A percentile compares a stretch with the other conserved stretches of the same genome.
These are phyloP conservation scores for Priceomyces medius DNA, from an alignment of 805 yeast species.

Conservation along the genomic window DNA sequence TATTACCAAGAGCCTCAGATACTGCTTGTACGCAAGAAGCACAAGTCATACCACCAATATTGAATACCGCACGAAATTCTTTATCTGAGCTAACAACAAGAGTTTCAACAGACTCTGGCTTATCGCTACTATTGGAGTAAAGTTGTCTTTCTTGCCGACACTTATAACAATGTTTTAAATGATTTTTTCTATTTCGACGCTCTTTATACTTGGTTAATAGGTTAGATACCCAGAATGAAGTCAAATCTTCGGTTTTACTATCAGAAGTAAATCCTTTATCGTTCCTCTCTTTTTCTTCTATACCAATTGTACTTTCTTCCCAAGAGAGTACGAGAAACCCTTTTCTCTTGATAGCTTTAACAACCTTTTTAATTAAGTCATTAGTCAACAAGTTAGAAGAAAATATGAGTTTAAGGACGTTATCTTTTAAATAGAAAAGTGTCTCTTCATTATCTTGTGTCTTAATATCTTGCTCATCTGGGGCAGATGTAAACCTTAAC, in stretches of 20 bases:
- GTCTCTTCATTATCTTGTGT: slow-evolving; percentile 11
- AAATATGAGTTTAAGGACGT: slow-evolving; percentile 27
- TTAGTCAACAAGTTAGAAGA: slow-evolving; percentile 13
- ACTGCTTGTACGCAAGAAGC: slow-evolving; percentile 36
- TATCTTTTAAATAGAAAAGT: slow-evolving; percentile 19
- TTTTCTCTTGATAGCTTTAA: slow-evolving; percentile 23
- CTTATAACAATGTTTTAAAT: slow-evolving; percentile 39
- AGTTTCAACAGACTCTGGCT: slow-evolving; percentile 24
- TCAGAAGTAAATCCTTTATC: slow-evolving; percentile 9
- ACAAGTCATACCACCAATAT: slow-evolving; percentile 49
- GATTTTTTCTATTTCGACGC: slow-evolving; percentile 24
- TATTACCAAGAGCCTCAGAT: slow-evolving; percentile 26
- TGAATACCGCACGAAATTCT: slow-evolving; percentile 48
- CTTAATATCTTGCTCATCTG: slow-evolving; percentile 5
- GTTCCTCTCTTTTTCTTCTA: slow-evolving; percentile 16
- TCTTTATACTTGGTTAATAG: slow-evolving; percentile 17
- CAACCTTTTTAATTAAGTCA: slow-evolving; percentile 20
- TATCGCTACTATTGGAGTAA: slow-evolving; percentile 4
- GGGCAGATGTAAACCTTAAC: background rate
- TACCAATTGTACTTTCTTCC: slow-evolving; percentile 26
- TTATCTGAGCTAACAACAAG: slow-evolving; percentile 21
- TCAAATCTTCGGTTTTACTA: slow-evolving; percentile 11
- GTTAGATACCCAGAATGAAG: slow-evolving; percentile 9
- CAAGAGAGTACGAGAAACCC: slow-evolving; percentile 41
- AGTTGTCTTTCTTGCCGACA: slow-evolving; percentile 32